These are phyloP conservation scores for Areca catechu DNA, from an alignment of 176 grass and related monocot species.

Conservation along the genomic window DNA sequence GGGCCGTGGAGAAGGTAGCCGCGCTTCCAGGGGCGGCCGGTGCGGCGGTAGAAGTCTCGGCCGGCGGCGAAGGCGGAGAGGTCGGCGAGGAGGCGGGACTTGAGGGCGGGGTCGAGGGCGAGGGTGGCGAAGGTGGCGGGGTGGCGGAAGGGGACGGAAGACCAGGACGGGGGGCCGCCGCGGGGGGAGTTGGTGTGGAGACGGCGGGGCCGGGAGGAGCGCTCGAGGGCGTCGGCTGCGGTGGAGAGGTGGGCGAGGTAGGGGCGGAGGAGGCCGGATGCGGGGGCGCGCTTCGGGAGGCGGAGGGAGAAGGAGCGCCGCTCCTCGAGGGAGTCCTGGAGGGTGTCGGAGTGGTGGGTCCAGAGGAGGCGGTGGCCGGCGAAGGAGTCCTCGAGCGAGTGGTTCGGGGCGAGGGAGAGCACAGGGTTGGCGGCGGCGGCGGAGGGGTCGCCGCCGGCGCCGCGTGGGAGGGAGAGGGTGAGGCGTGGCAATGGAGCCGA, in stretches of 20 bases:
- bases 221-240: slow-evolving; percentile 62
- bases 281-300: slow-evolving; percentile 58
- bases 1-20: slow-evolving; percentile 86
- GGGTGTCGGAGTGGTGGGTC: slow-evolving; percentile 83
- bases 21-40: slow-evolving; percentile 75
- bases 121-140: slow-evolving; percentile 86
- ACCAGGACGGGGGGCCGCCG: slow-evolving; percentile 39
- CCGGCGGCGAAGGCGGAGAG: slow-evolving; percentile 61
- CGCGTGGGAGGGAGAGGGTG: slow-evolving; percentile 59
- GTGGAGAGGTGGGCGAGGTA: slow-evolving; percentile 64
- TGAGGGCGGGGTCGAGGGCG: slow-evolving; percentile 63
- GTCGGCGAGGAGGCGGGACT: slow-evolving; percentile 54
- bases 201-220: slow-evolving; percentile 61
- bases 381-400: slow-evolving; percentile 69
- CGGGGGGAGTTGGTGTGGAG: slow-evolving; percentile 64
- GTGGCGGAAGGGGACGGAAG: slow-evolving; percentile 79
- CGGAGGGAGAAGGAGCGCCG: slow-evolving; percentile 77
- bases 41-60: slow-evolving; percentile 73
- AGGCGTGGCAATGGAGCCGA: slow-evolving; percentile 53
- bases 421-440: slow-evolving; percentile 18
- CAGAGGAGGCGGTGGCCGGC: slow-evolving; percentile 61
- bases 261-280: slow-evolving; percentile 50
- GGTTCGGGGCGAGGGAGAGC: slow-evolving; percentile 86
- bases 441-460: slow-evolving; percentile 17
- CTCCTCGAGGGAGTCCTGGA: slow-evolving; percentile 94